These are phyloP conservation scores for Ilyonectria mors-panacis DNA, from an alignment of 2,329 filamentous ascomycete genomes.

Conservation along the genomic window DNA sequence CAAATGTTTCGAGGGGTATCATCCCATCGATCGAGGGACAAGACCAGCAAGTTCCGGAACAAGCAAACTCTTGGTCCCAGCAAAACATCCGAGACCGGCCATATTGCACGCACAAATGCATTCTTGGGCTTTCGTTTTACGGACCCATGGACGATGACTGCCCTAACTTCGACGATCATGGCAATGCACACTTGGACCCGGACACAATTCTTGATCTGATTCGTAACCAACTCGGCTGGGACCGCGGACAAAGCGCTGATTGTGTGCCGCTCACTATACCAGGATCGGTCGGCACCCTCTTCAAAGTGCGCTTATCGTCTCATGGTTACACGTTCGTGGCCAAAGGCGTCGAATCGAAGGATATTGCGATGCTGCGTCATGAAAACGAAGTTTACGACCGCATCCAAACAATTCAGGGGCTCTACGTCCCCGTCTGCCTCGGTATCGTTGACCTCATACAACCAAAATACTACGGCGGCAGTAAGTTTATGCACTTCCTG, in stretches of 20 bases:
- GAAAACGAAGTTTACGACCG: conserved; percentile 52
- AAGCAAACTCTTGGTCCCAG: too few species aligned
- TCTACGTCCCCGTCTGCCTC: conserved; percentile 54
- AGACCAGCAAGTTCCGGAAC: too few species aligned
- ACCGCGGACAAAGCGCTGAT: conserved; percentile 51
- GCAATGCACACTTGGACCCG: conserved; percentile 41
- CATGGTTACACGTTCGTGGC: conserved; percentile 57
- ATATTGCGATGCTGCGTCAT: conserved; percentile 44
- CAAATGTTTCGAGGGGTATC: too few species aligned
- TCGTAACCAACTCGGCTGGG: conserved; percentile 47
- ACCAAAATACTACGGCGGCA: conserved; percentile 51
- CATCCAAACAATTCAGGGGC: conserved; percentile 51
- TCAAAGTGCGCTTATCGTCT: conserved; percentile 55
- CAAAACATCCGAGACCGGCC: conserved; percentile 38
- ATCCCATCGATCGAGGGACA: too few species aligned
- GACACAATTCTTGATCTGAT: conserved; percentile 48
- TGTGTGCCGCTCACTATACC: conserved; percentile 48
- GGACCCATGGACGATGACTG: conserved; percentile 46
- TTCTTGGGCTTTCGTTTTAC: conserved; percentile 44
- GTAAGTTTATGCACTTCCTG: conserved; percentile 51
- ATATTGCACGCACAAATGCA: conserved; percentile 50
- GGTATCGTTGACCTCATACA: conserved; percentile 48
- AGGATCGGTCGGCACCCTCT: conserved; percentile 51
- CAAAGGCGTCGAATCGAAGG: conserved; percentile 53
- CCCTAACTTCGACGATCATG: conserved; percentile 44